Conservation (phyloP, 2,329 filamentous ascomycete species). For the Cucurbitaria berberidis region DNA sequence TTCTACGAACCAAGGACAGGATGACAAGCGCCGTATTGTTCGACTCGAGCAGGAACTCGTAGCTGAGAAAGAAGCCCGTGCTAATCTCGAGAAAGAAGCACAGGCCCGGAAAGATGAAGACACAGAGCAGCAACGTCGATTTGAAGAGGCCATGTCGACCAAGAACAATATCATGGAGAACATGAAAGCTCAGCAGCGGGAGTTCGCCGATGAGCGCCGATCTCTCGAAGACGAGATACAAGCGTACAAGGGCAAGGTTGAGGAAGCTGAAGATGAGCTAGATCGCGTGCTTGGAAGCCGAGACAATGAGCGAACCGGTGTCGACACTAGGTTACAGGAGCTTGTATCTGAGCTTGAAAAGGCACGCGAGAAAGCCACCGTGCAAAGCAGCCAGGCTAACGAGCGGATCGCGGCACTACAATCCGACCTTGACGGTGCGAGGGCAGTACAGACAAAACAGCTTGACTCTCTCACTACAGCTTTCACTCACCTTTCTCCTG, state of each 20-base stretch:
- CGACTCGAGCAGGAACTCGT: slow-evolving; percentile 79
- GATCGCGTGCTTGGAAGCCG: slow-evolving; percentile 82
- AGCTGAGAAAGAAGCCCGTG: slow-evolving; percentile 71
- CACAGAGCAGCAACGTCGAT: slow-evolving; percentile 68
- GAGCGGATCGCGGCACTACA: slow-evolving; percentile 59
- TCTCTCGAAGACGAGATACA: slow-evolving; percentile 82
- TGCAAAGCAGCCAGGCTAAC: slow-evolving; percentile 56
- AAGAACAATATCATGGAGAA: slow-evolving; percentile 95
- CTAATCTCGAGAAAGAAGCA: slow-evolving; percentile 73
- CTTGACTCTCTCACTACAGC: slow-evolving; percentile 39
- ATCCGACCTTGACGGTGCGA: slow-evolving; percentile 61
- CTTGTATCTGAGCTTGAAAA: slow-evolving; percentile 75
- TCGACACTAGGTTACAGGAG: slow-evolving; percentile 70
- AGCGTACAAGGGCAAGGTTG: slow-evolving; percentile 74
- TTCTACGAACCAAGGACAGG: slow-evolving; percentile 66
- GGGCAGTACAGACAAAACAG: slow-evolving; percentile 47
- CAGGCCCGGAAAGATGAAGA: slow-evolving; percentile 61
- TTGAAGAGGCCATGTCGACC: slow-evolving; percentile 87
- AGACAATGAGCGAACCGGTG: slow-evolving; percentile 77
- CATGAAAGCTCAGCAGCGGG: slow-evolving; percentile 87
- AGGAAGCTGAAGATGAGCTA: slow-evolving; percentile 91
- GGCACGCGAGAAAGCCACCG: slow-evolving; percentile 56
- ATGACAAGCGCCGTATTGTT: slow-evolving; percentile 66
- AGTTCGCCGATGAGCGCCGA: slow-evolving; percentile 85
- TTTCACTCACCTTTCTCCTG: slow-evolving; percentile 49